These are phyloP conservation scores for Hericium alpestre DNA, from an alignment of 768 basidiomycete species.

Conservation along the genomic window DNA sequence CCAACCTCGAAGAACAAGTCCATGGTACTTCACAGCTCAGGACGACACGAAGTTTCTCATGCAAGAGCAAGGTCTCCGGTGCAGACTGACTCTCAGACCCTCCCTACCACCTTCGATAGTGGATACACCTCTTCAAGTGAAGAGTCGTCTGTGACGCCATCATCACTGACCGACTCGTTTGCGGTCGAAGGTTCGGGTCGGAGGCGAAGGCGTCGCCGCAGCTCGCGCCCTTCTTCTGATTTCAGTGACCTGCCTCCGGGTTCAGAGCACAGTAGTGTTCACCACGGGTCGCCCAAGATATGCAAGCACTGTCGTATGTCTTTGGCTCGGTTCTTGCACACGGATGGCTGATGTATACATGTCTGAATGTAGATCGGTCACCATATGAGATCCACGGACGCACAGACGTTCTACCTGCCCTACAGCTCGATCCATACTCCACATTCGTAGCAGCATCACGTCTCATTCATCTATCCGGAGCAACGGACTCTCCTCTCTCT, in stretches of 20 bases:
- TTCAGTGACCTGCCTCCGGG: background rate
- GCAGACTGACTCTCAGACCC: background rate
- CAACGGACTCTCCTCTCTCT: conserved; percentile 5
- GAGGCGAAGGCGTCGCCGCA: background rate
- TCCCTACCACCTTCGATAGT: background rate
- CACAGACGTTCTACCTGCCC: conserved; percentile 14
- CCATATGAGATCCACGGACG: conserved; percentile 11
- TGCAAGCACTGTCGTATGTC: background rate
- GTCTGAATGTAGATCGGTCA: conserved; percentile 3
- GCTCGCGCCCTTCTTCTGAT: background rate
- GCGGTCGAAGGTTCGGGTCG: background rate
- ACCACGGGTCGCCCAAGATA: conserved; percentile 1
- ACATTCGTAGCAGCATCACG: conserved; percentile 14
- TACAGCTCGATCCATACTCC: conserved; percentile 13
- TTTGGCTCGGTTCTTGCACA: background rate
- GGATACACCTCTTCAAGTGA: conserved; percentile 8
- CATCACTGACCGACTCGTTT: conserved; percentile 3
- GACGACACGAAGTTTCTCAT: background rate
- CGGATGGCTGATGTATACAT: background rate
- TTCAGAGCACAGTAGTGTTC: background rate
- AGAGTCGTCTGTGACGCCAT: conserved; percentile 8
- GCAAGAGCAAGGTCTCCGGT: background rate
- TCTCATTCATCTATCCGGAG: conserved; percentile 8
- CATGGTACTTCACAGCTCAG: background rate
- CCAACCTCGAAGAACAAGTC: background rate